Conservation (phyloP, 2,329 filamentous ascomycete species). For the Tolypocladium inflatum region DNA sequence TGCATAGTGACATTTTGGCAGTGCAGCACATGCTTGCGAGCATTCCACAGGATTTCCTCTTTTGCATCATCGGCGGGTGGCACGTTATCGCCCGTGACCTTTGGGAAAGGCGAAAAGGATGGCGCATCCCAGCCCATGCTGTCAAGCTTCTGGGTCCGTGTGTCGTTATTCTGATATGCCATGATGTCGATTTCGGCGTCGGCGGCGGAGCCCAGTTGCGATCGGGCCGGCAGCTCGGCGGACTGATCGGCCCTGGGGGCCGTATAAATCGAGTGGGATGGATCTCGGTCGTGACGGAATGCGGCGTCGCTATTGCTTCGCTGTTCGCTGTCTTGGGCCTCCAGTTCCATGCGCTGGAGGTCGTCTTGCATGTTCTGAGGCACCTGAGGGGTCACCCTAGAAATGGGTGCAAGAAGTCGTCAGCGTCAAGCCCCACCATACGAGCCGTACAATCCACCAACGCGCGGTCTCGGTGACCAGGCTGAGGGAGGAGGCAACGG, state of each 20-base stretch:
- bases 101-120: slow-evolving; percentile 86
- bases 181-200: slow-evolving; percentile 21
- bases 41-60: slow-evolving; percentile 79
- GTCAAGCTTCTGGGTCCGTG: slow-evolving; percentile 25
- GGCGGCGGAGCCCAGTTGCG: slow-evolving; percentile 12
- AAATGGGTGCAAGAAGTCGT: slow-evolving; percentile 22
- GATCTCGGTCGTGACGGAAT: slow-evolving; percentile 30
- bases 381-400: slow-evolving; percentile 87
- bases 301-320: slow-evolving; percentile 20
- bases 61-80: slow-evolving; percentile 92
- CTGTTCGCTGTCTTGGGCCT: slow-evolving; percentile 46
- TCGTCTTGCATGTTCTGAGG: slow-evolving; percentile 95
- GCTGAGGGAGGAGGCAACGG: neutral
- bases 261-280: slow-evolving; percentile 32
- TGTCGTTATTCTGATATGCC: slow-evolving; percentile 28
- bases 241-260: slow-evolving; percentile 9
- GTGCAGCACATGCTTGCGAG: slow-evolving; percentile 73
- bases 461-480: neutral
- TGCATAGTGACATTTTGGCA: slow-evolving; percentile 96
- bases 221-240: neutral
- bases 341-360: slow-evolving; percentile 81
- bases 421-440: slow-evolving; percentile 23
- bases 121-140: slow-evolving; percentile 49
- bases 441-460: slow-evolving; percentile 1
- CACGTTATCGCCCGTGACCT: slow-evolving; percentile 76